A percentile compares a stretch with the other conserved stretches of the same genome.
phyloP scores from a whole-genome alignment of 169 alveolate genomes.

The Plasmodium ovale region DNA sequence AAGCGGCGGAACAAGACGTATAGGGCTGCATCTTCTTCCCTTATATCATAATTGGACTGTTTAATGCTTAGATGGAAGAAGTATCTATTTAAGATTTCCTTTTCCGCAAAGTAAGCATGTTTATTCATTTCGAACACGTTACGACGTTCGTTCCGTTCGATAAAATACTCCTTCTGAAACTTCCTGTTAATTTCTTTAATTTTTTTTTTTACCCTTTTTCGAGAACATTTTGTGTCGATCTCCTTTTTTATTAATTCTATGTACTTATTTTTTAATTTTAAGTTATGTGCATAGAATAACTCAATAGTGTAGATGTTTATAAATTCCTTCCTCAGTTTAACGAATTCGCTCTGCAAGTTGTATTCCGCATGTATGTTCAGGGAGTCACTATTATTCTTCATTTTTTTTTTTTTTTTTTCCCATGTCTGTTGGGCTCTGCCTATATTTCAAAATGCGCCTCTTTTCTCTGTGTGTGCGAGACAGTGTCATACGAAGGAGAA shows the following conservation, averaged over 20 bases:
- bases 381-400: not conserved
- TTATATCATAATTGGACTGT: slow-evolving; percentile 13
- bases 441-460: too few relatives aligned
- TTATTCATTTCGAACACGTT: slow-evolving; percentile 20
- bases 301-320: slow-evolving; percentile 33
- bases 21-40: not conserved
- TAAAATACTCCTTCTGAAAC: not conserved
- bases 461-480: too few relatives aligned
- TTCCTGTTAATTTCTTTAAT: not conserved
- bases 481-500: too few relatives aligned
- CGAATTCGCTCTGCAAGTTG: slow-evolving; percentile 25
- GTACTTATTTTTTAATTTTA: slow-evolving; percentile 30
- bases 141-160: not conserved
- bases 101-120: slow-evolving; percentile 30
- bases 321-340: slow-evolving; percentile 25
- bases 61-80: slow-evolving; percentile 24
- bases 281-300: not conserved
- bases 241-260: not conserved
- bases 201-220: not conserved
- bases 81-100: slow-evolving; percentile 45
- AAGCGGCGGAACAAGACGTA: slow-evolving; percentile 2
- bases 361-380: slow-evolving; percentile 14
- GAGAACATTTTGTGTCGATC: not conserved
- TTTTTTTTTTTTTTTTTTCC: not conserved
- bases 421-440: not conserved